A percentile compares a stretch with the other conserved stretches of the same genome.
These are phyloP conservation scores for Eurotiales sp. DNA, from an alignment of 2,329 filamentous ascomycete species.

Conservation along the genomic window DNA sequence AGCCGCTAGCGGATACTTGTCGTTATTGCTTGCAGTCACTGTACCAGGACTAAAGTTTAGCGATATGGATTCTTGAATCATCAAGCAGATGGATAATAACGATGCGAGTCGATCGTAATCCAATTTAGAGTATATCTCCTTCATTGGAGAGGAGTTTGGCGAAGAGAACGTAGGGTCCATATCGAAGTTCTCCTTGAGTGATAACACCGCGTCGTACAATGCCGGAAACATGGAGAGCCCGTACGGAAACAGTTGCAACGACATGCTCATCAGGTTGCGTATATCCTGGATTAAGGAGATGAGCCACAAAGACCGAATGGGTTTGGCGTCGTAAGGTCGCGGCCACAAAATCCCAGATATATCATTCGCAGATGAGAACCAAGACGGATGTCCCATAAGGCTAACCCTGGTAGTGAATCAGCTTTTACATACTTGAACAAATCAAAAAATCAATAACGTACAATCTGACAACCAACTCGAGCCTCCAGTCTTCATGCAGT, in stretches of 20 bases:
- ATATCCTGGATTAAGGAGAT: conserved; percentile 14
- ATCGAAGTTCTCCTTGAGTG: conserved; percentile 7
- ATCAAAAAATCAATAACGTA: not conserved
- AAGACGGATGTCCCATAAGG: conserved; percentile 12
- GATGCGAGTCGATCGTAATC: conserved; percentile 12
- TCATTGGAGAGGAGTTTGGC: not conserved
- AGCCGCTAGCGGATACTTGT: too few species aligned
- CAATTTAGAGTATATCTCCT: too few species aligned
- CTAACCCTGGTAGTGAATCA: not conserved
- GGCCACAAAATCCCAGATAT: conserved; percentile 9
- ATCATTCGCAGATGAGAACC: conserved; percentile 13
- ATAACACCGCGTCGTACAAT: conserved; percentile 3
- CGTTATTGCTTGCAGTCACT: too few species aligned
- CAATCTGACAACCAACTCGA: conserved; percentile 10
- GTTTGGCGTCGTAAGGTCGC: not conserved
- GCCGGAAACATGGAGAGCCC: too few species aligned
- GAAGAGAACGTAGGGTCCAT: not conserved
- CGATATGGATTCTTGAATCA: conserved; percentile 12
- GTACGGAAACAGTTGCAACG: too few species aligned
- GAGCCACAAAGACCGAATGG: conserved; percentile 12
- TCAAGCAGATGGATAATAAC: conserved; percentile 12
- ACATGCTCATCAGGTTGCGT: conserved; percentile 11
- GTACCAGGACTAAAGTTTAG: too few species aligned
- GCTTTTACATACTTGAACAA: not conserved
- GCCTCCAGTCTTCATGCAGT: conserved; percentile 9